These are phyloP conservation scores for Eutypella sp. DNA, from an alignment of 2,329 filamentous ascomycete species.

Conservation along the genomic window DNA sequence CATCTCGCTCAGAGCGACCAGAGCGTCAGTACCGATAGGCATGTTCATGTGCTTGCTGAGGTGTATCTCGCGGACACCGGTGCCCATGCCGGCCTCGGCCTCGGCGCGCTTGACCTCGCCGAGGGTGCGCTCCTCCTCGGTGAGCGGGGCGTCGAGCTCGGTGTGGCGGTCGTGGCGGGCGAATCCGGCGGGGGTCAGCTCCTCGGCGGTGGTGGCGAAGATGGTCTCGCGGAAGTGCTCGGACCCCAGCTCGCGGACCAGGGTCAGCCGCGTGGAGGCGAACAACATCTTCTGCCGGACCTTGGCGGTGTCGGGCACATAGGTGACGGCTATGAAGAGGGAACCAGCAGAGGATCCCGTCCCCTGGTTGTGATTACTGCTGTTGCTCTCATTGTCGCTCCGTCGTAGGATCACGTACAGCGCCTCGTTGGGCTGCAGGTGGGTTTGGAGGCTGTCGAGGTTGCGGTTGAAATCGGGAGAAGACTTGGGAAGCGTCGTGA, in stretches of 20 bases:
- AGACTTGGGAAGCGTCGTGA: conserved; percentile 48
- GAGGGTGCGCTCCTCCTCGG: conserved; percentile 69
- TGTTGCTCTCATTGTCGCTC: conserved; percentile 39
- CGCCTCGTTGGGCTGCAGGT: conserved; percentile 62
- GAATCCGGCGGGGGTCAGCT: conserved; percentile 67
- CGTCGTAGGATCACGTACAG: conserved; percentile 73
- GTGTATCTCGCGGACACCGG: conserved; percentile 53
- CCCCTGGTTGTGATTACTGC: conserved; percentile 29
- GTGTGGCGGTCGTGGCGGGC: conserved; percentile 66
- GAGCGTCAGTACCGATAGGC: conserved; percentile 57
- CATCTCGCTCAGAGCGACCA: conserved; percentile 58
- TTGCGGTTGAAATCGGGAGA: conserved; percentile 58
- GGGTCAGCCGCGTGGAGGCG: conserved; percentile 68
- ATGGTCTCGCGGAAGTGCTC: conserved; percentile 75
- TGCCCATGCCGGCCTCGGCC: conserved; percentile 67
- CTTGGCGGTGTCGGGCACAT: conserved; percentile 72
- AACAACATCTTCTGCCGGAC: conserved; percentile 87
- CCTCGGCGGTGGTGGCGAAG: conserved; percentile 64
- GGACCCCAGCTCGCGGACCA: conserved; percentile 70
- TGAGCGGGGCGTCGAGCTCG: conserved; percentile 63
- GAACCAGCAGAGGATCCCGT: too few relatives aligned
- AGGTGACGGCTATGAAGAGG: conserved; percentile 67
- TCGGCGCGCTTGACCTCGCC: conserved; percentile 71
- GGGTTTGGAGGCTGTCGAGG: conserved; percentile 55
- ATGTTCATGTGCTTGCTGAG: conserved; percentile 53